phyloP scores from a whole-genome alignment of 768 basidiomycete species.

The Phlebiopsis gigantea region DNA sequence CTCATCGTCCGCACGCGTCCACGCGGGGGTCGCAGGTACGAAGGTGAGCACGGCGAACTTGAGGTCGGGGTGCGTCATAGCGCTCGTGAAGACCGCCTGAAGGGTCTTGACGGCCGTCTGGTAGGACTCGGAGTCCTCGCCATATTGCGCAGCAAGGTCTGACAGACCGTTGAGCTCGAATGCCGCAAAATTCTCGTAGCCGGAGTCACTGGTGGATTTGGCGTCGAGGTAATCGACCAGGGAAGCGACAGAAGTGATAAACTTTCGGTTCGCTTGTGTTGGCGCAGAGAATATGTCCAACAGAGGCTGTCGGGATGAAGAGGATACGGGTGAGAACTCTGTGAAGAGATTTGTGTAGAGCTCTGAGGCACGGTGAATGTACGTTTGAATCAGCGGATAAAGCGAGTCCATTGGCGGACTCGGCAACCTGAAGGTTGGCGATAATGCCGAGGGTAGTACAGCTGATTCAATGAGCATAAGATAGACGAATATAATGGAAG shows the following conservation, averaged over 20 bases:
- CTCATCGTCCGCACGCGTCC: constrained; percentile 33
- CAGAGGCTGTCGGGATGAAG: constrained; percentile 25
- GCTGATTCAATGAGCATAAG: constrained; percentile 30
- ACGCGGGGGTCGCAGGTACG: constrained; percentile 9
- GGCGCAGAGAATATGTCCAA: constrained; percentile 39
- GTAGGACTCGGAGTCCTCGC: constrained; percentile 53
- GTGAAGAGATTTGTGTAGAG: constrained; percentile 52
- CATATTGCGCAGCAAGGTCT: constrained; percentile 42
- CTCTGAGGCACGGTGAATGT: constrained; percentile 51
- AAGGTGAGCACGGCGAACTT: constrained; percentile 52
- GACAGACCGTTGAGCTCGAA: constrained; percentile 49
- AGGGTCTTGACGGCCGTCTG: constrained; percentile 37
- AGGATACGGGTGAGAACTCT: constrained; percentile 26
- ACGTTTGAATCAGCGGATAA: constrained; percentile 51
- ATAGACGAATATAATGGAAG: not conserved
- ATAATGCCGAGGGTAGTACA: constrained; percentile 48
- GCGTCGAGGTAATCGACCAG: constrained; percentile 49
- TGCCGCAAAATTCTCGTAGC: constrained; percentile 46
- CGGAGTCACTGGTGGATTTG: constrained; percentile 20
- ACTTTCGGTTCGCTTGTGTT: constrained; percentile 33
- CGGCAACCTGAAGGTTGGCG: constrained; percentile 39
- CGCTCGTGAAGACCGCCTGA: constrained; percentile 42
- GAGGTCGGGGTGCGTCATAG: constrained; percentile 34
- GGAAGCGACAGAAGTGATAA: constrained; percentile 39
- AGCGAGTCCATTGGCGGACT: constrained; percentile 34